Conservation (phyloP, 768 basidiomycete species). For the Boletus reticulatus region DNA sequence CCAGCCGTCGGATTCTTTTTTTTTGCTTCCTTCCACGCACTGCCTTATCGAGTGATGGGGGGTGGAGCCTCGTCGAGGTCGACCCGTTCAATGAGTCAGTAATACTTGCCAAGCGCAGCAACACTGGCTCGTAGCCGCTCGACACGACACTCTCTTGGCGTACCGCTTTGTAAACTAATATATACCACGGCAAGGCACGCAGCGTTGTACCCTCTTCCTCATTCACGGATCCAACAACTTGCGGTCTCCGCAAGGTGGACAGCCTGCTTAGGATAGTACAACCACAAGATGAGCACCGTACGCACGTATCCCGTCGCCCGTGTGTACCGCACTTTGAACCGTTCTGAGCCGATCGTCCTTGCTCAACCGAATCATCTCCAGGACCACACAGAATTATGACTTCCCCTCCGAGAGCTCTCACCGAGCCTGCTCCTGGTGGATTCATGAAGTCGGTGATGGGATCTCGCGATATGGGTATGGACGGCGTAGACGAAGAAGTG, state of each 20-base stretch:
- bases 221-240: slow-evolving; percentile 3
- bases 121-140: too few relatives aligned
- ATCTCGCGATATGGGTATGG: slow-evolving; percentile 1
- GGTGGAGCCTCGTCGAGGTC: not conserved
- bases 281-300: slow-evolving; percentile 10
- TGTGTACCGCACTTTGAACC: not conserved
- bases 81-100: too few relatives aligned
- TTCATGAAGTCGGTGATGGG: slow-evolving; percentile 25
- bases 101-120: not conserved
- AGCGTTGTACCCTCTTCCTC: not conserved
- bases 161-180: slow-evolving; percentile 12
- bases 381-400: slow-evolving; percentile 14
- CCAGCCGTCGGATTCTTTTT: not conserved
- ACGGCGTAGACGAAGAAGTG: slow-evolving; percentile 19
- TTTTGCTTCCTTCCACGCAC: not conserved
- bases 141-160: slow-evolving; percentile 10
- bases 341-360: not conserved
- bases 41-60: too few relatives aligned
- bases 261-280: not conserved
- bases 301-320: slow-evolving; percentile 6
- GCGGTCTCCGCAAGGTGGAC: slow-evolving; percentile 2
- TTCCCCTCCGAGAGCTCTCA: slow-evolving; percentile 10
- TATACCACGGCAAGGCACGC: not conserved
- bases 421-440: slow-evolving; percentile 15
- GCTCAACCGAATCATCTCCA: slow-evolving; percentile 3